Evolutionary conservation across 179 eudicot species (phyloP), one percentile per base, ranked within the genome.

Genomic region (Spinacia oleracea): DNA sequence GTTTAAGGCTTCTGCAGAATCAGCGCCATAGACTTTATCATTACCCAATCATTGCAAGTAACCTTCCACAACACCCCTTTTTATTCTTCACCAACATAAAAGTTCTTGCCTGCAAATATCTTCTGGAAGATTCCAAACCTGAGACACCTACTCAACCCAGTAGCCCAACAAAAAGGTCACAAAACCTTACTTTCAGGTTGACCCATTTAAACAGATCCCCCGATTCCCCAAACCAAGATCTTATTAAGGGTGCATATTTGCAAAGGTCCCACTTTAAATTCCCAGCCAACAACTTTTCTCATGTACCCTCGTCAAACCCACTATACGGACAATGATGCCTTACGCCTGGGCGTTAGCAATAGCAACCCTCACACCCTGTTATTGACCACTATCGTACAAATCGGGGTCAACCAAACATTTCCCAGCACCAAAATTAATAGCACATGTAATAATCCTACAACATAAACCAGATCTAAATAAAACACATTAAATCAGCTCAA

Each of bases 251-350:
- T 74, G 79, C 73, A 79, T 14, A 62, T 75, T 71, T 72, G 29
- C 73, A 73, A 25, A 80, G 88, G 88, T 73, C 91, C 90, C 91
- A 84, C 86, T 53, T 53, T 62, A 60, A 71, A 38, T 45, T 56
- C 51, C 78, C 51, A 53, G 77, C 72, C 63, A 79, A 80, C 14
- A 69, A 72, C 56, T 20, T 71, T 23, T 66, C 5, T 29, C 34
- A 27, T 31, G 32, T 12, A 64, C 4, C 69, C 69, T 66, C 46
- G 35, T 66, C 45, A 66, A 60, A 29, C 66, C 66, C 35, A 60
- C 66, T 27, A 60, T 27, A 27, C 5, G 40, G 40, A 3, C 2
- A 0, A 38, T 4, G 1, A 6, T 38, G n/a, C n/a, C n/a, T n/a
- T n/a, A n/a, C n/a, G n/a, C n/a, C n/a, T n/a, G n/a, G n/a, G n/a